phyloP scores from a whole-genome alignment of 345 rosid species.

The Sonneratia caseolaris region DNA sequence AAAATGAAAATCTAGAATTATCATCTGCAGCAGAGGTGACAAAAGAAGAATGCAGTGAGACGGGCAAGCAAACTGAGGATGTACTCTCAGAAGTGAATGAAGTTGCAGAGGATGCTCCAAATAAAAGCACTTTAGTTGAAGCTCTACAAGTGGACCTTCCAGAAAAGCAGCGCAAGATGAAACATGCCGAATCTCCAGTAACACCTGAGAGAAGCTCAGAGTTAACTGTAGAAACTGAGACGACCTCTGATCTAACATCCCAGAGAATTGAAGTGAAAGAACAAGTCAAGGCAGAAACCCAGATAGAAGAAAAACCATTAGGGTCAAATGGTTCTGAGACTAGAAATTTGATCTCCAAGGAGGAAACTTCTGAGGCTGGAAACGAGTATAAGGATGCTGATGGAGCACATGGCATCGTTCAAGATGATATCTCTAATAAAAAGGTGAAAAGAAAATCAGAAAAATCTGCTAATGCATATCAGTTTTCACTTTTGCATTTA shows the following conservation, averaged over 20 bases:
- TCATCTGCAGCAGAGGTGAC: slow-evolving; percentile 6
- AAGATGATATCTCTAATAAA: neutral
- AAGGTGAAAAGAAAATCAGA: neutral
- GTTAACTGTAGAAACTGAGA: neutral
- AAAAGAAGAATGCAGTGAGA: slow-evolving; percentile 10
- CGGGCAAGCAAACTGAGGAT: slow-evolving; percentile 6
- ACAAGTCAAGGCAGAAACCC: neutral
- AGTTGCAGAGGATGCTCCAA: slow-evolving; percentile 1
- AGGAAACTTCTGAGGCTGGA: neutral
- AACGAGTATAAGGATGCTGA: neutral
- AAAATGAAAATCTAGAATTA: neutral
- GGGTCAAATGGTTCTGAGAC: slow-evolving; percentile 4
- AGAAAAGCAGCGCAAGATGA: neutral
- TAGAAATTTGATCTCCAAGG: neutral
- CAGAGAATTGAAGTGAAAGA: neutral
- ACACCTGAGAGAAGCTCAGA: neutral
- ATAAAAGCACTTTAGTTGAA: neutral
- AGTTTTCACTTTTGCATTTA: neutral
- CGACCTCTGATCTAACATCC: neutral
- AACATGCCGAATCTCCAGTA: neutral
- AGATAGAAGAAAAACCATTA: neutral
- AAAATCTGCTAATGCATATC: neutral
- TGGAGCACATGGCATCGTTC: neutral
- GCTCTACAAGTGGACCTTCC: neutral
- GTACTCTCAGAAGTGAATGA: neutral